Conservation (phyloP, 108 stramenopile genomes). For the Schizochytrium sp. region DNA sequence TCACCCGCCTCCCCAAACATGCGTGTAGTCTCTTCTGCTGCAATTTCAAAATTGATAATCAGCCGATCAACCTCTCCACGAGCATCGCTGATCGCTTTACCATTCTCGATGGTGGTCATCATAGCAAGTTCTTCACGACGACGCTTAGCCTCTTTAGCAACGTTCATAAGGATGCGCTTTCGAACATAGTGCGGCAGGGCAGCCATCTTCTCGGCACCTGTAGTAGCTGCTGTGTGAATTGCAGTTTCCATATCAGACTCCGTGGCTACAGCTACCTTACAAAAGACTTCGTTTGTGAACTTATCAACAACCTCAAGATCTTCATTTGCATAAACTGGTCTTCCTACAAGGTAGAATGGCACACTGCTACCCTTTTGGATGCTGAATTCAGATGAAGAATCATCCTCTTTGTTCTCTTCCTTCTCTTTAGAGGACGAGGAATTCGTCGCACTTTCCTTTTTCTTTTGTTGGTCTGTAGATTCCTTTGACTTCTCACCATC, state of each 20-base stretch:
- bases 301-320: slow-evolving; percentile 64
- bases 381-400: not conserved
- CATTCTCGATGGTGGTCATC: slow-evolving; percentile 62
- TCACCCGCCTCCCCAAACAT: slow-evolving; percentile 63
- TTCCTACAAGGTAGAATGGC: slow-evolving; percentile 63
- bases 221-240: slow-evolving; percentile 53
- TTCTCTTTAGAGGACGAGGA: not conserved
- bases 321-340: slow-evolving; percentile 57
- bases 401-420: not conserved
- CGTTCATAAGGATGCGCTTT: slow-evolving; percentile 64
- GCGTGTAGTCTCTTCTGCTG: slow-evolving; percentile 66
- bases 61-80: slow-evolving; percentile 63
- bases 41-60: slow-evolving; percentile 64
- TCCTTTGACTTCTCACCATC: not conserved
- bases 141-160: slow-evolving; percentile 54
- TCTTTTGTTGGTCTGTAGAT: not conserved
- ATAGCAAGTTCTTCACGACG: slow-evolving; percentile 65
- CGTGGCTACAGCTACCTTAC: slow-evolving; percentile 62
- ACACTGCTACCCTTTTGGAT: slow-evolving; percentile 57
- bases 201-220: slow-evolving; percentile 61
- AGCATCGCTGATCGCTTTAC: slow-evolving; percentile 64
- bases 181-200: slow-evolving; percentile 63
- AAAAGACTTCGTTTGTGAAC: slow-evolving; percentile 63
- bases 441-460: not conserved
- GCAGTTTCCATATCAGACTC: slow-evolving; percentile 62